Conservation (phyloP, 176 grass and related monocot species). For the Metroxylon sagu region DNA sequence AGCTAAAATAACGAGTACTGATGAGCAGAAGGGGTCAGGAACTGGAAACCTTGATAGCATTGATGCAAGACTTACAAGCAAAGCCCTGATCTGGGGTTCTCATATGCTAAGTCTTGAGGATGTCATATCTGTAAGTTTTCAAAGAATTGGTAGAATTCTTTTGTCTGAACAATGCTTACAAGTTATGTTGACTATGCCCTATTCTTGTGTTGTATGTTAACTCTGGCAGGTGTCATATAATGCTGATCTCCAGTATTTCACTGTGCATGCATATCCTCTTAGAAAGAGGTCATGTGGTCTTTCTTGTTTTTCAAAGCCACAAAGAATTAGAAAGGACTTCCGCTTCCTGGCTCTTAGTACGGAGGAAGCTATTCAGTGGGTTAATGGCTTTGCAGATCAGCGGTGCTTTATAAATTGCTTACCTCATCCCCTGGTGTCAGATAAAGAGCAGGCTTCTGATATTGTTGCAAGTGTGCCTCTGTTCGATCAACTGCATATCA, state of each 20-base stretch:
- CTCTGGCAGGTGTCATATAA: slow-evolving; percentile 73
- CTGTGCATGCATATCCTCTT: slow-evolving; percentile 64
- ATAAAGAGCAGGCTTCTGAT: slow-evolving; percentile 48
- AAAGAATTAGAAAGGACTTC: slow-evolving; percentile 63
- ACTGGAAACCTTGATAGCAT: slow-evolving; percentile 35
- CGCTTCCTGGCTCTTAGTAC: slow-evolving; percentile 65
- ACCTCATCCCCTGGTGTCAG: slow-evolving; percentile 41
- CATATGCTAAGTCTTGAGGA: slow-evolving; percentile 65
- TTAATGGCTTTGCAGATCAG: slow-evolving; percentile 82
- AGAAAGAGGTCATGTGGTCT: slow-evolving; percentile 59
- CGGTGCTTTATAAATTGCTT: slow-evolving; percentile 63
- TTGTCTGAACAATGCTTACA: slow-evolving; percentile 8
- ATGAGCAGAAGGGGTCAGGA: slow-evolving; percentile 33
- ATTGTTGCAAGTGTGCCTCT: slow-evolving; percentile 37
- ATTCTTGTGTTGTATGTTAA: slow-evolving; percentile 17
- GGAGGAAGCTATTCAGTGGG: slow-evolving; percentile 71
- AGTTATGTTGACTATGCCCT: neutral
- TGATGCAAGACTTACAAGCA: slow-evolving; percentile 86
- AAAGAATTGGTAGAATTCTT: too few relatives aligned
- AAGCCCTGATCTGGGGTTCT: slow-evolving; percentile 78
- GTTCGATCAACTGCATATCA: slow-evolving; percentile 69
- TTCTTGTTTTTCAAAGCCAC: slow-evolving; percentile 59
- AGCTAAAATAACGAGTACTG: slow-evolving; percentile 38
- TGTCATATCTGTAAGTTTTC: slow-evolving; percentile 78
- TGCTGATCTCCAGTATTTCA: slow-evolving; percentile 56